A percentile compares a stretch with the other conserved stretches of the same genome.
Conservation (phyloP, 352 stramenopile species). For the Globisporangium solare region DNA sequence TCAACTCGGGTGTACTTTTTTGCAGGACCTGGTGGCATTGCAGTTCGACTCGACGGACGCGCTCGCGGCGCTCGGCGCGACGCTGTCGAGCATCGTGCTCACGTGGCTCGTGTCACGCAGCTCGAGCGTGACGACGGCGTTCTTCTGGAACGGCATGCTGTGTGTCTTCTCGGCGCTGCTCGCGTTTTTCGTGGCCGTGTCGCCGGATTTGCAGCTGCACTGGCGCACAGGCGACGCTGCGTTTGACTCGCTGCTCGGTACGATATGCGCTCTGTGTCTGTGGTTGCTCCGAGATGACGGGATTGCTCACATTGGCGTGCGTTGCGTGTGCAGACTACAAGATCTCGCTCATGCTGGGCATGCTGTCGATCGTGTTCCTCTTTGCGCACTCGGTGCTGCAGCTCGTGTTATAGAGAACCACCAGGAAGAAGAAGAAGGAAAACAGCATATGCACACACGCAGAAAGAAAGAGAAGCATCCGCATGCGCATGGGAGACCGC, state of each 20-base stretch:
- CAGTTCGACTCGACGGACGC: slow-evolving; percentile 53
- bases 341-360: slow-evolving; percentile 68
- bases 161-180: slow-evolving; percentile 44
- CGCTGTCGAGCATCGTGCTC: slow-evolving; percentile 26
- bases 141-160: slow-evolving; percentile 72
- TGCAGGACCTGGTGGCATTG: slow-evolving; percentile 47
- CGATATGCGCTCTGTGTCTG: slow-evolving; percentile 3
- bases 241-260: slow-evolving; percentile 71
- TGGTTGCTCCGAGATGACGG: neutral
- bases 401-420: slow-evolving; percentile 31
- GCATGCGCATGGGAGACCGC: too few relatives aligned
- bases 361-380: slow-evolving; percentile 53
- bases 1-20: neutral
- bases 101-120: slow-evolving; percentile 32
- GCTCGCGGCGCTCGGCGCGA: slow-evolving; percentile 35
- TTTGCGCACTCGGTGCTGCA: slow-evolving; percentile 60
- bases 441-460: neutral
- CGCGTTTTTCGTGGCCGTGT: slow-evolving; percentile 65
- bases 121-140: slow-evolving; percentile 40
- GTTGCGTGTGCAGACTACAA: slow-evolving; percentile 63
- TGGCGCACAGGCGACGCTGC: slow-evolving; percentile 56
- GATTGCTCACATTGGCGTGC: slow-evolving; percentile 1
- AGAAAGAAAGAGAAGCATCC: neutral
- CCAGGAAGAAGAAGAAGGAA: neutral
- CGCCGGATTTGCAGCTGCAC: slow-evolving; percentile 43